Percentiles rank a stretch among this genome's conserved stretches.
Conservation (phyloP, 176 grass and related monocot species). For the Eremochloa ophiuroides region DNA sequence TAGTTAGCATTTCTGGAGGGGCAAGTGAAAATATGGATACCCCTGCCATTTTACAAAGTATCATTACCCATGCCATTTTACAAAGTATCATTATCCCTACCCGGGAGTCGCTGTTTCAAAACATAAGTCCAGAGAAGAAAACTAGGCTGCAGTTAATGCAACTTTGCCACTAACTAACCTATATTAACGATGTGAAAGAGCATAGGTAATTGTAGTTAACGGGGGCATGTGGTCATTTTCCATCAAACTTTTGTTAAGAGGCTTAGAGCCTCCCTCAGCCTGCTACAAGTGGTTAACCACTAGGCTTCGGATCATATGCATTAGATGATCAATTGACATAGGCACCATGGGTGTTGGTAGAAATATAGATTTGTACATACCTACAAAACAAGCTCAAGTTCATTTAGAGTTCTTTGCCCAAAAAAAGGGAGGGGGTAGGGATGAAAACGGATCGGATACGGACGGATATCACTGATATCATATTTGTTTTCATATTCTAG, state of each 20-base stretch:
- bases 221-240: not conserved
- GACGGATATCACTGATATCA: too few species aligned
- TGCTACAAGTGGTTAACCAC: not conserved
- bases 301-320: not conserved
- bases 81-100: not conserved
- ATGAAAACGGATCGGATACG: too few species aligned
- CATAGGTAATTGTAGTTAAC: not conserved
- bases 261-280: not conserved
- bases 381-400: too few species aligned
- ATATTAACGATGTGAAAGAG: not conserved
- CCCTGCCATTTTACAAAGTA: not conserved
- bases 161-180: not conserved
- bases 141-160: not conserved
- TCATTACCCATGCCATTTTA: too few species aligned
- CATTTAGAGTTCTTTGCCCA: too few species aligned
- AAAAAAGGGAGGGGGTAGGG: not conserved
- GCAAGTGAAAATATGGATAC: not conserved
- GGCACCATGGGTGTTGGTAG: not conserved
- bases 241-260: not conserved
- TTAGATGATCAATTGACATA: not conserved
- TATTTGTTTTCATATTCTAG: too few species aligned
- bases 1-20: constrained; percentile 29
- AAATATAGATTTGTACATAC: not conserved
- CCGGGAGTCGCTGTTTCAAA: not conserved
- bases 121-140: not conserved